These are phyloP conservation scores for Podospora conica DNA, from an alignment of 495 filamentous ascomycete genomes.

Conservation along the genomic window DNA sequence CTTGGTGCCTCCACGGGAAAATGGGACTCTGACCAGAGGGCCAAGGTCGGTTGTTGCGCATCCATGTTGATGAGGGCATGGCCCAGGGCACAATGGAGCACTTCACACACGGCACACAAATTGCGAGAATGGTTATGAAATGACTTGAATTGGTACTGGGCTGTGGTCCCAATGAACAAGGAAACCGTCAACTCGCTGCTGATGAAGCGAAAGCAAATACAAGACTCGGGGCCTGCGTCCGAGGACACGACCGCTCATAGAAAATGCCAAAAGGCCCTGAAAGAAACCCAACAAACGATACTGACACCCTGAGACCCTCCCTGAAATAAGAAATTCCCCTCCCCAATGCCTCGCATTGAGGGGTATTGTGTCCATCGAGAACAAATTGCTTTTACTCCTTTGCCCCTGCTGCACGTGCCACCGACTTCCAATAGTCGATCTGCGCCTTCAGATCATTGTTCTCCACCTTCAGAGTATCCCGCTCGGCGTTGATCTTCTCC, in stretches of 20 bases:
- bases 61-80: neutral
- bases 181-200: neutral
- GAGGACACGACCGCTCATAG: conserved; percentile 3
- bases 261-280: conserved; percentile 11
- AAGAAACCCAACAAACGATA: conserved; percentile 12
- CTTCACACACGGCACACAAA: neutral
- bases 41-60: neutral
- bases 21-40: neutral
- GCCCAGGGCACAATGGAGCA: neutral
- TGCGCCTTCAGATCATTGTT: conserved; percentile 19
- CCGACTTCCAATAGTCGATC: conserved; percentile 53
- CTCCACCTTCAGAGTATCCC: conserved; percentile 26
- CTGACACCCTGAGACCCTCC: neutral
- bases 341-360: conserved; percentile 26
- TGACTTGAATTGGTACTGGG: neutral
- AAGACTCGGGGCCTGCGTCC: conserved; percentile 4
- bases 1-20: neutral
- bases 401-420: conserved; percentile 41
- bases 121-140: neutral
- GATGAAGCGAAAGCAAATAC: conserved; percentile 9
- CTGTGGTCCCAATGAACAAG: neutral
- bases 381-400: conserved; percentile 33
- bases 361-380: conserved; percentile 26
- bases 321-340: conserved; percentile 20
- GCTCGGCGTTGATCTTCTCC: conserved; percentile 24